Evolutionary conservation across 2,329 filamentous ascomycete genomes (phyloP).

Genomic region (Metarhizium anisopliae): DNA sequence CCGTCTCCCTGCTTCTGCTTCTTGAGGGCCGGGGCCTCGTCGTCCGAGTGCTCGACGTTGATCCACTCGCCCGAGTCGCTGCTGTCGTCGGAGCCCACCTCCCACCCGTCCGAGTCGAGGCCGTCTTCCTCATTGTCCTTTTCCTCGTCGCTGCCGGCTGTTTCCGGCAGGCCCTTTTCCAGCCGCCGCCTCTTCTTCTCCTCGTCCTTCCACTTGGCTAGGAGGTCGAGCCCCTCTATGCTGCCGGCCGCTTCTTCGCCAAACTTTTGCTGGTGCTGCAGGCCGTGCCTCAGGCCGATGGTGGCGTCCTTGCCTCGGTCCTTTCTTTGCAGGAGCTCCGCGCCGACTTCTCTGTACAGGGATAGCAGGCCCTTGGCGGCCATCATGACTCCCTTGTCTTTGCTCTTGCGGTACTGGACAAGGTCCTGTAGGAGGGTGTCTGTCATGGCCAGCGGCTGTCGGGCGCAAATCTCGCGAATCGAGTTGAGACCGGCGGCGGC

Average conservation of each 20-base stretch:
- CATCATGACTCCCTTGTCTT: slow-evolving; percentile 99
- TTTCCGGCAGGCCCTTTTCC: slow-evolving; percentile 59
- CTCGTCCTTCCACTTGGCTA: slow-evolving; percentile 90
- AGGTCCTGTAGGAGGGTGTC: slow-evolving; percentile 93
- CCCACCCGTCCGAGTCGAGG: slow-evolving; percentile 49
- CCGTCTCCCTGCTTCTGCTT: slow-evolving; percentile 26
- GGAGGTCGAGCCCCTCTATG: slow-evolving; percentile 85
- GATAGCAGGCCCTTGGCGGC: slow-evolving; percentile 86
- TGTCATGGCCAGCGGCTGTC: slow-evolving; percentile 92
- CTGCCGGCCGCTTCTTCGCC: slow-evolving; percentile 72
- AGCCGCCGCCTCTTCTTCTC: slow-evolving; percentile 66
- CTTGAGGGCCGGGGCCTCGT: slow-evolving; percentile 56
- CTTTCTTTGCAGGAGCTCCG: slow-evolving; percentile 79
- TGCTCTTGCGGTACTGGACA: slow-evolving; percentile 91
- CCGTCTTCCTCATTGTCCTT: slow-evolving; percentile 51
- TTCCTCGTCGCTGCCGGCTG: slow-evolving; percentile 49
- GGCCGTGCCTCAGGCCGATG: slow-evolving; percentile 68
- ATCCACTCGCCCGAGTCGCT: slow-evolving; percentile 85
- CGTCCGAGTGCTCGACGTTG: slow-evolving; percentile 76
- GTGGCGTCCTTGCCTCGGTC: slow-evolving; percentile 88
- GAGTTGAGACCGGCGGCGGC: slow-evolving; percentile 87
- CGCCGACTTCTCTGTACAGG: slow-evolving; percentile 83
- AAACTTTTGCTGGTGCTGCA: slow-evolving; percentile 68
- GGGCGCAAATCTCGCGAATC: slow-evolving; percentile 85
- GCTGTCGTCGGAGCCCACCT: slow-evolving; percentile 50